Evolutionary conservation across 73 alveolate genomes (phyloP).

Genomic region (Tetrahymena elliotti): DNA sequence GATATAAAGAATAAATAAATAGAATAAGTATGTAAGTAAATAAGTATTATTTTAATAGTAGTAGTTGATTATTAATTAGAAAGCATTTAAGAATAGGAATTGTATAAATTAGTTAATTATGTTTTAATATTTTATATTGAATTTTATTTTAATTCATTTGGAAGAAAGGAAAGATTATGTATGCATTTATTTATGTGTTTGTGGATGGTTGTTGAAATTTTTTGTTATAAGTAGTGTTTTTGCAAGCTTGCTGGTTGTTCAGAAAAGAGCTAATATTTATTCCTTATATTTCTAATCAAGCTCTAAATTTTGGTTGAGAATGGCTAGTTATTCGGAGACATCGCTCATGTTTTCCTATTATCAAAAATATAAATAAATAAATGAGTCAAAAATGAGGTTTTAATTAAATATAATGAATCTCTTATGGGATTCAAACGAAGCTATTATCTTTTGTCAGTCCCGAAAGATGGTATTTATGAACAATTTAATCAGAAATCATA

Average conservation of each 20-base stretch:
- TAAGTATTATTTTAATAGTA: neutral
- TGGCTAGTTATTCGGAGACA: neutral
- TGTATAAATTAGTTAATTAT: neutral
- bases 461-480: neutral
- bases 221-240: neutral
- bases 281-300: neutral
- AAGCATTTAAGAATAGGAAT: neutral
- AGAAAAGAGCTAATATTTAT: neutral
- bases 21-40: neutral
- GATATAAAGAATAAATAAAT: neutral
- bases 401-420: neutral
- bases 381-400: neutral
- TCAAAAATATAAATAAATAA: neutral
- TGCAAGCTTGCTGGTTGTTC: neutral
- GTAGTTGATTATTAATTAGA: neutral
- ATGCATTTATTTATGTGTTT: neutral
- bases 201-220: too few species aligned
- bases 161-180: neutral
- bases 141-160: neutral
- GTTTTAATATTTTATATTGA: neutral
- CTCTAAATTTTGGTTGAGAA: neutral
- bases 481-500: neutral
- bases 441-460: neutral
- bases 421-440: neutral
- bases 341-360: neutral